These are phyloP conservation scores for Arbutus unedo DNA, from an alignment of 148 eudicot genomes.

Conservation along the genomic window DNA sequence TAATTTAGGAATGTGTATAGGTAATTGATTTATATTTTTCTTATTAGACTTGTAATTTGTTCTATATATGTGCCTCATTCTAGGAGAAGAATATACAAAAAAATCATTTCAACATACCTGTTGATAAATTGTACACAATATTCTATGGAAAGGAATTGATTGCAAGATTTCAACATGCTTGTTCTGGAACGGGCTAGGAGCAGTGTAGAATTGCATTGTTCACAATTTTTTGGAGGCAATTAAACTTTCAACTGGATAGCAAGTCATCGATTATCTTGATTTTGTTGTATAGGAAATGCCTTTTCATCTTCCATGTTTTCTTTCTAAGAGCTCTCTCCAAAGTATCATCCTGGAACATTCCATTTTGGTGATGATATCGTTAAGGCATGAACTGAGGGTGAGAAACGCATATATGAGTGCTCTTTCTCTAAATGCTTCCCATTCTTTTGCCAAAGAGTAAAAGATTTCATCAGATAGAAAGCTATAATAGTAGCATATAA, in stretches of 20 bases:
- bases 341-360: neutral
- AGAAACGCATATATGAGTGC: neutral
- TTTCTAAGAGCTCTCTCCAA: neutral
- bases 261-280: neutral
- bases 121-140: neutral
- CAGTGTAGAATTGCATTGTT: neutral
- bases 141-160: neutral
- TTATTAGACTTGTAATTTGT: no score
- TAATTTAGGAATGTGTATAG: no score
- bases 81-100: no score
- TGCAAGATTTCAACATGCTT: neutral
- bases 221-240: neutral
- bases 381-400: neutral
- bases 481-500: neutral
- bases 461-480: neutral
- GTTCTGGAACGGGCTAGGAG: neutral
- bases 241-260: neutral
- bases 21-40: no score
- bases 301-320: neutral
- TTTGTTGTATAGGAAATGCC: neutral
- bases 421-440: neutral
- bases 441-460: neutral
- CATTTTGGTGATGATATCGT: neutral
- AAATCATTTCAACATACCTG: no score
- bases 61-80: no score